Evolutionary conservation across 2,329 filamentous ascomycete species (phyloP), one percentile per base, ranked within the genome.

Genomic region (Colletotrichum sp.): DNA sequence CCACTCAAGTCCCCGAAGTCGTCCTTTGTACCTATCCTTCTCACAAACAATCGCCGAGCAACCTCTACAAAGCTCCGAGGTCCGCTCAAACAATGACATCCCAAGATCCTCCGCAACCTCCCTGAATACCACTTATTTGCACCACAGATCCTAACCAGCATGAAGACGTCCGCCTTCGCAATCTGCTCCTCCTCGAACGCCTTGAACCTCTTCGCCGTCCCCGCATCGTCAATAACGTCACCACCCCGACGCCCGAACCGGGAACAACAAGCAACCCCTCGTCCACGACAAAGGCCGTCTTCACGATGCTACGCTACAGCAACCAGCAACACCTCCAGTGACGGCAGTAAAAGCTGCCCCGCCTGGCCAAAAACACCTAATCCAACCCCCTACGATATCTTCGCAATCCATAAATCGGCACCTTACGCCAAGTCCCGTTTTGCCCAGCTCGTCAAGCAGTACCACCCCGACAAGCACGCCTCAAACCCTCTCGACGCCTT

Each of bases 401-500:
- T 98, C 80, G 88, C 90, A 76, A 84, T 87, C 64, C 80, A 84
- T 69, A 83, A 85, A 36, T 28, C 69, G 18, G 92, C 91, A 16
- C 90, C 92, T 3, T 98, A 99, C 84, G 93, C 91, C 77, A 98
- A 99, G 85, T 86, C 89, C 58, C 92, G 92, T 75, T 99, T 96
- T 89, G 97, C 97, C 84, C 91, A 96, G 81, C 91, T 99, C 68
- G 97, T 98, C 73, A 99, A 98, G 87, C 88, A 97, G 62, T 99
- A 99, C 86, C 97, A 99, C 82, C 97, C 97, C 0, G 97, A 99
- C 84, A 91, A 91, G 75, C 87, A 86, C 76, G 77, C 75, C 77
- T 84, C 87, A 77, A 61, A 60, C 10, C 68, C 65, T 8, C 71
- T 76, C 26, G 71, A 76, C 55, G 30, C 65, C 60, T 66, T 76